Conservation (phyloP, 768 basidiomycete genomes). For the Termitomyces bulborhizus region DNA sequence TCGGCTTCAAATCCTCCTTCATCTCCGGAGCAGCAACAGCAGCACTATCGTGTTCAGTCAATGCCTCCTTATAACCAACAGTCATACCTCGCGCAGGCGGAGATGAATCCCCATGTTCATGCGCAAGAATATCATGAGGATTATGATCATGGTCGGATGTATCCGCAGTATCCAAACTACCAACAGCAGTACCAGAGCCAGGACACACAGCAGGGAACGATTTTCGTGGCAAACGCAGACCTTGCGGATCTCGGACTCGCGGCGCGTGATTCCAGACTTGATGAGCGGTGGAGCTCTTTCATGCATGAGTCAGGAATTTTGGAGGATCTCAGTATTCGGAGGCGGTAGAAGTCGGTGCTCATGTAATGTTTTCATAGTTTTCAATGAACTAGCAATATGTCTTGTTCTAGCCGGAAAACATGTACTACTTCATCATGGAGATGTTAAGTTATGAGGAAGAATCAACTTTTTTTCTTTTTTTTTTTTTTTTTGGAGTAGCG, state of each 20-base stretch:
- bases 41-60: constrained; percentile 11
- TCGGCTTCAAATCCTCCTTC: neutral
- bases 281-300: constrained; percentile 56
- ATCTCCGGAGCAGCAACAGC: constrained; percentile 5
- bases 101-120: neutral
- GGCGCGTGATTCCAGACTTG: constrained; percentile 45
- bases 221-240: constrained; percentile 29
- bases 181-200: constrained; percentile 13
- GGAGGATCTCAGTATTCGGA: constrained; percentile 17
- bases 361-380: too few species aligned
- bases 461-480: too few species aligned
- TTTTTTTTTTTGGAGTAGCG: too few species aligned
- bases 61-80: neutral
- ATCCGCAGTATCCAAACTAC: constrained; percentile 12
- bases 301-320: constrained; percentile 49
- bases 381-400: too few species aligned
- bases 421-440: too few species aligned
- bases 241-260: constrained; percentile 58
- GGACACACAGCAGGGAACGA: constrained; percentile 6
- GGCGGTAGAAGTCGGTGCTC: too few species aligned
- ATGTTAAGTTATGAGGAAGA: too few species aligned
- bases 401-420: too few species aligned
- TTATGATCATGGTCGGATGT: neutral
- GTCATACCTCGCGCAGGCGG: neutral
- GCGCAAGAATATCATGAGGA: neutral